Conservation (phyloP, 1,284 basidiomycete genomes). For the Ceratobasidium sp. region DNA sequence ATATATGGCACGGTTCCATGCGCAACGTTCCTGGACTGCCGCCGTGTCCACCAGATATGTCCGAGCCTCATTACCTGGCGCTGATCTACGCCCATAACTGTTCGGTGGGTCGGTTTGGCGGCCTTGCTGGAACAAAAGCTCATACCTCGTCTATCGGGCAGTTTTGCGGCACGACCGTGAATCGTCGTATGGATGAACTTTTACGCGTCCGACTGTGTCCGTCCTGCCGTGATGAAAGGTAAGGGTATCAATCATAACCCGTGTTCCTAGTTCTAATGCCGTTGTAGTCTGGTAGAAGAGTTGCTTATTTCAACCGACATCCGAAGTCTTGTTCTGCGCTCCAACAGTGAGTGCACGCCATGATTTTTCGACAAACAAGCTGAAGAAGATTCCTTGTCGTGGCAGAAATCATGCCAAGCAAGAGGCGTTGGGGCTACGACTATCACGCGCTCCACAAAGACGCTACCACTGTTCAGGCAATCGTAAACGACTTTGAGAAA, state of each 20-base stretch:
- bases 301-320: not conserved
- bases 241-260: not conserved
- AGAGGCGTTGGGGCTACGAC: conserved; percentile 7
- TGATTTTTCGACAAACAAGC: no score
- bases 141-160: not conserved
- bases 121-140: not conserved
- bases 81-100: conserved; percentile 44
- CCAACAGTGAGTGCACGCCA: conserved; percentile 11
- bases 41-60: conserved; percentile 43
- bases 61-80: conserved; percentile 44
- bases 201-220: conserved; percentile 23
- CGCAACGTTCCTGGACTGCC: conserved; percentile 39
- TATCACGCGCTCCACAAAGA: not conserved
- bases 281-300: not conserved
- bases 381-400: no score
- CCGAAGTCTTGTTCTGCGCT: not conserved
- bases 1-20: conserved; percentile 43
- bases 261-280: not conserved
- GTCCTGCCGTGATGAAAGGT: not conserved
- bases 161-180: not conserved
- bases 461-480: not conserved
- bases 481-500: not conserved
- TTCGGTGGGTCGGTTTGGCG: not conserved
- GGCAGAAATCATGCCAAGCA: conserved; percentile 22
- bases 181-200: not conserved